phyloP scores from a whole-genome alignment of 768 basidiomycete species.

The Leucosporidium scottii region DNA sequence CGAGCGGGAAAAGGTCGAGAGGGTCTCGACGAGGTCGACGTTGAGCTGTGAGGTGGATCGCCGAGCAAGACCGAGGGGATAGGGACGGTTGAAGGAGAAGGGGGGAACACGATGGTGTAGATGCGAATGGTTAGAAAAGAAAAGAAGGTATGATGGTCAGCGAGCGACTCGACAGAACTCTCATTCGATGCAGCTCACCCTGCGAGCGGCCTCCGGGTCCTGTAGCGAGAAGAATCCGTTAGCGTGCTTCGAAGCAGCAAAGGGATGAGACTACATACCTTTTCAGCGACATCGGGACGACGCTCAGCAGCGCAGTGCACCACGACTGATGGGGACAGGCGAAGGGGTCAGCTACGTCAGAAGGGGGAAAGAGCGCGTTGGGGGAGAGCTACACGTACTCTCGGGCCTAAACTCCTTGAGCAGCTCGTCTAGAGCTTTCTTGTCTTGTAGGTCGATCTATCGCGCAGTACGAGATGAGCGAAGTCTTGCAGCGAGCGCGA shows the following conservation, averaged over 20 bases:
- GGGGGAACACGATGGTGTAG: not conserved
- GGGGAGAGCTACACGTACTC: conserved; percentile 50
- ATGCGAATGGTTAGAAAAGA: not conserved
- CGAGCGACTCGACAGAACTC: too few species aligned
- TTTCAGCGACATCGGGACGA: conserved; percentile 85
- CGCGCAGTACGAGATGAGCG: not conserved
- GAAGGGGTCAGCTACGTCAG: conserved; percentile 42
- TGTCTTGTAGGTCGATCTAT: conserved; percentile 64
- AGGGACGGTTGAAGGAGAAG: not conserved
- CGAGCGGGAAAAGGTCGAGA: conserved; percentile 60
- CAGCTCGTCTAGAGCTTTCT: conserved; percentile 50
- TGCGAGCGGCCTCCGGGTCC: conserved; percentile 62
- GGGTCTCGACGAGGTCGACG: conserved; percentile 61
- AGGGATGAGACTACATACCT: conserved; percentile 48
- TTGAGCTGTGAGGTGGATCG: conserved; percentile 56
- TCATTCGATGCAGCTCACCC: conserved; percentile 45
- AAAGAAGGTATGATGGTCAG: not conserved
- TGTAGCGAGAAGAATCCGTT: conserved; percentile 35
- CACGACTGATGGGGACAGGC: conserved; percentile 50
- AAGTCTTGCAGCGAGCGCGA: not conserved
- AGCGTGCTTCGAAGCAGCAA: not conserved
- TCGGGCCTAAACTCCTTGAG: conserved; percentile 59
- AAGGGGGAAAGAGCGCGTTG: not conserved
- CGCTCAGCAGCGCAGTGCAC: conserved; percentile 95
- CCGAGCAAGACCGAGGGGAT: not conserved